Evolutionary conservation across 2,329 filamentous ascomycete genomes (phyloP), one percentile per base, ranked within the genome.

Genomic region (Penicillium hordei): DNA sequence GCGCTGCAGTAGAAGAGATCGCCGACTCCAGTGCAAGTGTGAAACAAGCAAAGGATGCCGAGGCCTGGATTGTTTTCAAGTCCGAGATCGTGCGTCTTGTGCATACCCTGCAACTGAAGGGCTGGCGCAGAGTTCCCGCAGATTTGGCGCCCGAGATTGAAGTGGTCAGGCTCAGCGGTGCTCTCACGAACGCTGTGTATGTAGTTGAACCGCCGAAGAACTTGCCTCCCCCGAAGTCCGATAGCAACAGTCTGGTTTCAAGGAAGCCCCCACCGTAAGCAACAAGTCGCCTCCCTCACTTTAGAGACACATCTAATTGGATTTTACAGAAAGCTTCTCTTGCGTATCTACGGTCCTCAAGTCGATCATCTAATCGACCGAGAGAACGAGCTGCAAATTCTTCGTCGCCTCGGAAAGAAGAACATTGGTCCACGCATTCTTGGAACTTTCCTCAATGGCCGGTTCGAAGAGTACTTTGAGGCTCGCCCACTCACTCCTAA

Each of bases 351-450:
- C 67, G 94, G 94, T 0, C 92, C 93, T 0, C 91, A 97, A 69
- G 93, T 95, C 3, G 93, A 96, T 70, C 91, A 97, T 73, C 83
- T 99, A 43, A 99, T 99, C 67, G 93, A 99, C 72, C 86, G 94
- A 59, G 90, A 97, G 56, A 89, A 89, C 25, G 94, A 99, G 73
- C 81, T 99, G 17, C 86, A 87, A 59, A 94, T 97, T 48, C 82
- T 99, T 19, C 86, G 89, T 58, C 88, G 94, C 42, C 83, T 99
- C 33, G 91, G 90, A 2, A 87, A 90, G 55, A 96, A 97, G 81
- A 92, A 89, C 66, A 99, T 99, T 63, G 94, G 94, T 3, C 94
- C 94, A 5, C 86, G 91, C 17, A 81, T 99, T 31, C 81, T 99
- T 0, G 94, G 94, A 1, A 97, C 91, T 0, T 99, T 99, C 73